Conservation (phyloP, 345 rosid genomes). For the Gossypium mustelinum region DNA sequence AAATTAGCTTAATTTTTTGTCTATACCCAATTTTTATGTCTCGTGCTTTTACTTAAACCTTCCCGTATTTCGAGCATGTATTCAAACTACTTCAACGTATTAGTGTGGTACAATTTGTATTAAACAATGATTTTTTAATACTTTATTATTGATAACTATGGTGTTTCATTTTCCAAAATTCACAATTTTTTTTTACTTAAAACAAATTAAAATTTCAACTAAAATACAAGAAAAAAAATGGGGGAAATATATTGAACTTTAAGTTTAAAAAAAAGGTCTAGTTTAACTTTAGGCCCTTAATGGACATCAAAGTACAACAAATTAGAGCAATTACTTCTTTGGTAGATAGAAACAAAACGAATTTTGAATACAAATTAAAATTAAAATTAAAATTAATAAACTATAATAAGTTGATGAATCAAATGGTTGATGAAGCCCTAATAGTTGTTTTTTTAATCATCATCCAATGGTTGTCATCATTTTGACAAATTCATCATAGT, state of each 20-base stretch:
- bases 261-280: constrained; percentile 19
- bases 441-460: neutral
- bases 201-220: neutral
- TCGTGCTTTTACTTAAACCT: too few species aligned
- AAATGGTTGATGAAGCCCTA: neutral
- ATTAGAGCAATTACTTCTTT: neutral
- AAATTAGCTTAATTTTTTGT: too few species aligned
- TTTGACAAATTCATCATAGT: constrained; percentile 82
- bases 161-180: too few species aligned
- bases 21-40: too few species aligned
- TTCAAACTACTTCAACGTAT: too few species aligned
- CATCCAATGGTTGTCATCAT: constrained; percentile 54
- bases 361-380: neutral
- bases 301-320: constrained; percentile 8
- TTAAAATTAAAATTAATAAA: neutral
- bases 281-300: neutral
- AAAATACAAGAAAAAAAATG: constrained; percentile 14
- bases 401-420: neutral
- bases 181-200: too few species aligned
- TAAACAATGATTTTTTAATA: too few species aligned
- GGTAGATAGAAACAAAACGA: neutral
- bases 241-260: constrained; percentile 13
- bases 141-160: too few species aligned
- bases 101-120: too few species aligned
- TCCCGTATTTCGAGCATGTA: too few species aligned